Evolutionary conservation across 176 grass and related monocot species (phyloP), one percentile per base, ranked within the genome.

Genomic region (Olyra latifolia): DNA sequence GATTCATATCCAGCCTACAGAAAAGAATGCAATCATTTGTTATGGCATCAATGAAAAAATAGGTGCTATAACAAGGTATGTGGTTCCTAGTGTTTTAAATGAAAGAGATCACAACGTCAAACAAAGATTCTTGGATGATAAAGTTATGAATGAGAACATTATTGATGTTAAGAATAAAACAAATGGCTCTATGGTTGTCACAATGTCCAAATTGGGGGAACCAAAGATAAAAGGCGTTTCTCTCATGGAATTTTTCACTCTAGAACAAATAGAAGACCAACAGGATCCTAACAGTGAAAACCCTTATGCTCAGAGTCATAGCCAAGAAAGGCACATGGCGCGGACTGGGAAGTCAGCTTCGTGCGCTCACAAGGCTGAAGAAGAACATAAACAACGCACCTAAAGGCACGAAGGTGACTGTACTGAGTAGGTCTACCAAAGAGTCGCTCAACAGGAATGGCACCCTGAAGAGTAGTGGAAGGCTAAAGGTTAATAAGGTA

Each of bases 171-270:
- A 89, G 64, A 68, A 89, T 32, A 85, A 89, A 73, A 25, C 75
- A 83, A 83, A 76, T 60, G 87, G 65, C 7, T 64, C 46, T 42
- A 79, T 17, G 6, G 88, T 91, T 84, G 80, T 58, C 71, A 44
- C 52, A 8, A 28, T 87, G 59, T 87, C 87, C 59, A 98, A 94
- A 72, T 75, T 65, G 15, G 86, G 88, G 16, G 86, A 94, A 84
- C 78, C 83, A 55, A 98, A 94, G 81, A 92, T 88, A 91, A 91
- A 98, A 82, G 95, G 95, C 52, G 84, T 98, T 87, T 98, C 95
- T 48, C 72, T 98, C 45, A 93, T 79, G 57, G 95, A 98, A 62
- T 45, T 86, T 32, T 91, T 98, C 82, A 98, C 92, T 79, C 86
- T 88, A 64, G 90, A 94, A 68, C 90, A 98, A 87, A 82, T 98